Evolutionary conservation across 225 moss, liverwort and hornwort species (phyloP), one percentile per base, ranked within the genome.

Genomic region (Physcomitrium patens): DNA sequence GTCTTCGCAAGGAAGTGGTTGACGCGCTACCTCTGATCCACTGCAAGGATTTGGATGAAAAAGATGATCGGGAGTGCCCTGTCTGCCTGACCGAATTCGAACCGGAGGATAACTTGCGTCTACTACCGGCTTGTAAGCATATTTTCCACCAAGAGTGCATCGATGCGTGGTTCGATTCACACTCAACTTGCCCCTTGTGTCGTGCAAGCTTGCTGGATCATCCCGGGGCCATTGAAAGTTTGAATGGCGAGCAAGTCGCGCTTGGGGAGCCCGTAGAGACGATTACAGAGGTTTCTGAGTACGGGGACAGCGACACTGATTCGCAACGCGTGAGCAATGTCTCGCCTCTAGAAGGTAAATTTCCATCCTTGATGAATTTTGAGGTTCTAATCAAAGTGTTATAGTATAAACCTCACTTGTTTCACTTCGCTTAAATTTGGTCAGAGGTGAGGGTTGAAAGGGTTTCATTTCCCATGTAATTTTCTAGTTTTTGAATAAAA

Each of bases 141-240:
- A 79, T 91, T 12, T 96, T 96, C 59, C 96, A 96, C 72, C 85
- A 68, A 10, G 94, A 96, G 19, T 96, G 96, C 72, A 96, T 96
- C 11, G 96, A 96, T 58, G 80, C 87, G 65, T 96, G 96, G 96
- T 94, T 96, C 44, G 66, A 80, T 11, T 83, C 89, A 10, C 96
- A 96, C 68, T 86, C 94, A 3, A 96, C 94, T 3, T 96, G 96
- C 62, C 96, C 96, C 3, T 86, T 96, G 15, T 96, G 96, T 51
- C 92, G 96, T 61, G 80, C 83, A 2, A 96, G 89, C 72, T 55
- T 96, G 18, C 22, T 82, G 44, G 66, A 48, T 0, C 47, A 75
- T n/a, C 56, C 1, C 17, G 63, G 41, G n/a, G 71, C 59, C 24
- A 20, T 0, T 10, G 27, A 48, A 7, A 22, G 43, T 17, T 44